These are phyloP conservation scores for Dimargaris cristalligena DNA, from an alignment of 192 early-diverging fungal genomes.

Conservation along the genomic window DNA sequence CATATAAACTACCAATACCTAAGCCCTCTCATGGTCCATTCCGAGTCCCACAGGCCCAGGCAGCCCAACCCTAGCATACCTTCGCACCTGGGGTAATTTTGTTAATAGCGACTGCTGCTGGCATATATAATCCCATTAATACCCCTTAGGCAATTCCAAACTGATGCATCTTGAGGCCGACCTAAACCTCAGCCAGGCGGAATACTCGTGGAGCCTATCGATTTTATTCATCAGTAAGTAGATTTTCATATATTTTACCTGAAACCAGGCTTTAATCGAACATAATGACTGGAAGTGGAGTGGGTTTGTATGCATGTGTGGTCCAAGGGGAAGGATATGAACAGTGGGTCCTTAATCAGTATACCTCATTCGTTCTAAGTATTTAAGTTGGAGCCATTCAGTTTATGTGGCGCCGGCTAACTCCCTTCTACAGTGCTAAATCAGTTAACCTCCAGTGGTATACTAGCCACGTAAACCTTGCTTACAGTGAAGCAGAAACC, in stretches of 20 bases:
- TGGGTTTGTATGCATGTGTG: not conserved
- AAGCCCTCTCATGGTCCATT: too few species aligned
- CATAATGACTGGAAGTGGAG: not conserved
- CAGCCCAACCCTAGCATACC: too few species aligned
- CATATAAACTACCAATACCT: too few species aligned
- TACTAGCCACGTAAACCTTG: too few species aligned
- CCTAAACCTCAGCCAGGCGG: constrained; percentile 24
- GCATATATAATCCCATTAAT: not conserved
- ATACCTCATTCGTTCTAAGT: too few species aligned
- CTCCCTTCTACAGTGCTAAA: not conserved
- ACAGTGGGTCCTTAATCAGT: constrained; percentile 10
- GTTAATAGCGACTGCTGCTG: not conserved
- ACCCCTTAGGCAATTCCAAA: constrained; percentile 31
- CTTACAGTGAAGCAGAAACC: too few species aligned
- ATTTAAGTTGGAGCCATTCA: too few species aligned
- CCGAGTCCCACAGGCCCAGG: too few species aligned
- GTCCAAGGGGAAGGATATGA: constrained; percentile 12
- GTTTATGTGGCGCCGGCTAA: too few species aligned
- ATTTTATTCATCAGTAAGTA: constrained; percentile 26
- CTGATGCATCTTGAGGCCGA: constrained; percentile 27
- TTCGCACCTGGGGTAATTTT: constrained; percentile 32
- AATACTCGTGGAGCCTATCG: constrained; percentile 24
- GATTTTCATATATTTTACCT: too few species aligned
- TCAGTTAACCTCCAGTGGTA: too few species aligned
- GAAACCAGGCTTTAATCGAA: not conserved